Base-by-base conservation (phyloP, 257 asterid genomes). In the Anisodus acutangulus region DNA sequence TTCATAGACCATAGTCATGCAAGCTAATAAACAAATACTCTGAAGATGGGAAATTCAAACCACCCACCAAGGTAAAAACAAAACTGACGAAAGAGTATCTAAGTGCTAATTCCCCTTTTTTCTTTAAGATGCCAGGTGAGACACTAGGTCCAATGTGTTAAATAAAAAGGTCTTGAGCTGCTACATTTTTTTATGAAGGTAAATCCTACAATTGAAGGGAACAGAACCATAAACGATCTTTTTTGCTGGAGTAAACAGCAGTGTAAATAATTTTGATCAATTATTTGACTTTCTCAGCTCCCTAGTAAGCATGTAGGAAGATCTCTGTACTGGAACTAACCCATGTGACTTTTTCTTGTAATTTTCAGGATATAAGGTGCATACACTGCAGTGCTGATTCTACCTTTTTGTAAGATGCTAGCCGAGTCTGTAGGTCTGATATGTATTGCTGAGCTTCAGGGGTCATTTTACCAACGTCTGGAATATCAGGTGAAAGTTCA, bases 341-440 rank as follows among this genome's bases (percentile, higher is more conserved):
- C 31, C 31, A 1, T 69, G 39, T 16, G 53, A 69, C 53, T 69
- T 39, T 69, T 69, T 12, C 53, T 15, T 39, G 78, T 69, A 68
- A 16, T 69, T 69, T 69, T 69, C 13, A 39, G 54, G 39, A 39
- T 69, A 51, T 7, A 12, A 12, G 22, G 64, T 76, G 81, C n/a
- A 51, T 51, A 26, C 81, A 76, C 47, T 51, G 63, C 45, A 26
- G 15, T 62, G 76, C 26, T 81, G 8, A 81, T 62, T 81, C 70
- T 87, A 92, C 99, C 98, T 90, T 94, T 88, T 91, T 93, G 60
- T 86, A 91, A 58, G 95, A 94, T 83, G 93, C 88, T 84, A 96
- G 82, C 78, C 88, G 92, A 69, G 94, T 89, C 63, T 86, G 94
- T 89, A 96, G 85, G 69, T 87, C 90, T 85, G 90, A 82, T 84